phyloP scores from a whole-genome alignment of 1,139 yeast species.

The Kurtzmaniella quercitrusa region DNA sequence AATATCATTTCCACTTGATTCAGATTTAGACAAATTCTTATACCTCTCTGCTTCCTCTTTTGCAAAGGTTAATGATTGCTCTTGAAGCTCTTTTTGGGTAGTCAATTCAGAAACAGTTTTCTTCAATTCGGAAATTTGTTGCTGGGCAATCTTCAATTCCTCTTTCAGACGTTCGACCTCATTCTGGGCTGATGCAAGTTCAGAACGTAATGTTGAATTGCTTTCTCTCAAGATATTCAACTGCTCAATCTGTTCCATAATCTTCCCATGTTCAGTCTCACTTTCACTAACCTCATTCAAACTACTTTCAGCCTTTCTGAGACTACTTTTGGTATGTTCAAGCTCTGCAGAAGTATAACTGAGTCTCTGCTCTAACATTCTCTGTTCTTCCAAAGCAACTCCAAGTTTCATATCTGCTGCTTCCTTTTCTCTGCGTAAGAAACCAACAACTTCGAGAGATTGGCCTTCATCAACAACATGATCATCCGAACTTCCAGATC shows the following conservation, averaged over 20 bases:
- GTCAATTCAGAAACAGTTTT: conserved; percentile 18
- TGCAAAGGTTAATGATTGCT: conserved; percentile 29
- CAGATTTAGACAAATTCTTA: conserved; percentile 11
- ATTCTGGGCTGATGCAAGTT: conserved; percentile 26
- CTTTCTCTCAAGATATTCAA: conserved; percentile 71
- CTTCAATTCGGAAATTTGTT: conserved; percentile 19
- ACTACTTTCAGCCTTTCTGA: conserved; percentile 30
- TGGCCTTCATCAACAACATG: conserved; percentile 12
- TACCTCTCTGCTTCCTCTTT: conserved; percentile 38
- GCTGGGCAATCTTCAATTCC: conserved; percentile 14
- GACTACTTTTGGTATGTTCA: conserved; percentile 40
- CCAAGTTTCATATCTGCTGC: conserved; percentile 58
- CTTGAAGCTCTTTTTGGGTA: conserved; percentile 25
- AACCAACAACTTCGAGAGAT: conserved; percentile 49
- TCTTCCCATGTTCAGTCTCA: conserved; percentile 46
- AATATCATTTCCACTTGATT: conserved; percentile 17
- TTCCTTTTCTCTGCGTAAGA: conserved; percentile 75
- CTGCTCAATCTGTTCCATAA: conserved; percentile 62
- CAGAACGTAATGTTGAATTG: conserved; percentile 62
- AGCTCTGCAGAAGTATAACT: conserved; percentile 39
- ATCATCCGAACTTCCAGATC: conserved; percentile 5
- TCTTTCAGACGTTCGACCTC: conserved; percentile 21
- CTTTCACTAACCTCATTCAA: conserved; percentile 36
- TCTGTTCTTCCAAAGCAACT: conserved; percentile 45
- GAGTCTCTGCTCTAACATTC: conserved; percentile 41